Conservation (phyloP, 192 early-diverging fungal genomes). For the Geranomyces michiganensis region DNA sequence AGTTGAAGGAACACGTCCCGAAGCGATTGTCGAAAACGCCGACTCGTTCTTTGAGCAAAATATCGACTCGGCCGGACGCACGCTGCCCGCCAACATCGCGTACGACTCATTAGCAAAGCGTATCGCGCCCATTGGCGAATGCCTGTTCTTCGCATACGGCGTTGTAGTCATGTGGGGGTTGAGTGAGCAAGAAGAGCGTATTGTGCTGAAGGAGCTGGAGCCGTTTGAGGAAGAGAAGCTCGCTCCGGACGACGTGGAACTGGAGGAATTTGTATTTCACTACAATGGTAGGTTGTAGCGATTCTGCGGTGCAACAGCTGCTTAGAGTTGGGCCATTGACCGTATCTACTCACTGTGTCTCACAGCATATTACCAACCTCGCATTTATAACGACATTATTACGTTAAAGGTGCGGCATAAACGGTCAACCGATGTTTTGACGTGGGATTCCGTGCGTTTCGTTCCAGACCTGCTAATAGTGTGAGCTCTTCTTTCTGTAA, state of each 20-base stretch:
- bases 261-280: conserved; percentile 81
- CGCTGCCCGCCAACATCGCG: conserved; percentile 28
- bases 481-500: conserved; percentile 12
- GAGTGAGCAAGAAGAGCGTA: conserved; percentile 77
- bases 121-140: conserved; percentile 59
- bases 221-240: conserved; percentile 75
- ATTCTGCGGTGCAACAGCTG: too few relatives aligned
- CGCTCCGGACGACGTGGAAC: conserved; percentile 60
- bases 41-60: conserved; percentile 46
- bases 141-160: conserved; percentile 92
- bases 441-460: too few relatives aligned
- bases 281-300: conserved; percentile 56
- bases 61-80: conserved; percentile 34
- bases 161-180: conserved; percentile 97
- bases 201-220: conserved; percentile 71
- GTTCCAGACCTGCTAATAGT: conserved; percentile 54
- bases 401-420: conserved; percentile 57
- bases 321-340: too few relatives aligned
- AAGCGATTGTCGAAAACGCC: conserved; percentile 17
- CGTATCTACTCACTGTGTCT: conserved; percentile 24
- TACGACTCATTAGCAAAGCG: conserved; percentile 40
- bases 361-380: conserved; percentile 53
- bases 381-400: conserved; percentile 88
- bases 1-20: conserved; percentile 11
- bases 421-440: too few relatives aligned